These are phyloP conservation scores for Taphrina betulina DNA, from an alignment of 1,139 yeast species.

Conservation along the genomic window DNA sequence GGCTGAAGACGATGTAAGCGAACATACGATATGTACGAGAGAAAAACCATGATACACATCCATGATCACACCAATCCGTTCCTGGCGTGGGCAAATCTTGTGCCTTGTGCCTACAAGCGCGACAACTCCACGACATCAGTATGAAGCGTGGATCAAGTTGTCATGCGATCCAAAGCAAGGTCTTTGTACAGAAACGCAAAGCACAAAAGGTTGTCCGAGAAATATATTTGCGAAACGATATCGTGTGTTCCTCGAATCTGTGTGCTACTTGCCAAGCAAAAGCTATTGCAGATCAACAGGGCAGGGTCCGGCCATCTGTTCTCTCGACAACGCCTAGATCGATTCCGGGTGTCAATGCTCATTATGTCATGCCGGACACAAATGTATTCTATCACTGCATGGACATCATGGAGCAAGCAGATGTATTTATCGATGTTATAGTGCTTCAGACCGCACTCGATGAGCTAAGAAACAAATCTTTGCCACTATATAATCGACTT, in stretches of 20 bases:
- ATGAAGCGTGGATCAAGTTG: too few relatives aligned
- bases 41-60: too few relatives aligned
- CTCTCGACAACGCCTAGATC: slow-evolving; percentile 53
- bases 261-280: slow-evolving; percentile 59
- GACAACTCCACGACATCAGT: too few relatives aligned
- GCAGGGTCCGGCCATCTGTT: slow-evolving; percentile 47
- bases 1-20: too few relatives aligned
- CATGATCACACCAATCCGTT: too few relatives aligned
- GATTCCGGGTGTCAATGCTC: slow-evolving; percentile 56
- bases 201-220: slow-evolving; percentile 66
- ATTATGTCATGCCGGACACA: slow-evolving; percentile 82
- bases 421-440: slow-evolving; percentile 82
- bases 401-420: slow-evolving; percentile 76
- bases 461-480: slow-evolving; percentile 83
- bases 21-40: too few relatives aligned
- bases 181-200: slow-evolving; percentile 21
- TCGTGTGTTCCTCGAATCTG: slow-evolving; percentile 78
- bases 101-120: too few relatives aligned
- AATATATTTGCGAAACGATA: slow-evolving; percentile 86
- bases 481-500: slow-evolving; percentile 82
- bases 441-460: slow-evolving; percentile 92
- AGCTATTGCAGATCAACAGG: slow-evolving; percentile 48
- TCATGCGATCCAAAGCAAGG: too few relatives aligned
- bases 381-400: slow-evolving; percentile 81
- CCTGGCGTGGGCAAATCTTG: too few relatives aligned